Percentiles rank a stretch among this genome's conserved stretches.
These are phyloP conservation scores for Crithidia sp. DNA, from an alignment of 208 protist genomes.

Conservation along the genomic window DNA sequence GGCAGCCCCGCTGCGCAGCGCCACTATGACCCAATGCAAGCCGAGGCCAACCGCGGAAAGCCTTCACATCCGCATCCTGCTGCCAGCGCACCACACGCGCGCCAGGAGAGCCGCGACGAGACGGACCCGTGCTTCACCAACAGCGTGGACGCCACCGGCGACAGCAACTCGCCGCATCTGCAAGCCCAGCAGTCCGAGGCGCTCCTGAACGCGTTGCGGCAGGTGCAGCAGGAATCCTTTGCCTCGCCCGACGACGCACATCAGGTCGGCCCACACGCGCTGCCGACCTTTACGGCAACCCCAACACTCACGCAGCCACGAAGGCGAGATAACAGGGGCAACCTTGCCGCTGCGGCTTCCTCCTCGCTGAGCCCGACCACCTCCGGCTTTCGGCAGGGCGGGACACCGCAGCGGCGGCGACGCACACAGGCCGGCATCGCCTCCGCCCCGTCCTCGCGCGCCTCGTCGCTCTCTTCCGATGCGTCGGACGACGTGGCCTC, in stretches of 20 bases:
- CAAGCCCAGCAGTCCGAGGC: constrained; percentile 6
- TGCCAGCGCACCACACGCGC: neutral
- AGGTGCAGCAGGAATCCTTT: constrained; percentile 12
- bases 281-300: constrained; percentile 11
- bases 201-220: constrained; percentile 1
- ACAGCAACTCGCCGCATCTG: neutral
- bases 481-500: neutral
- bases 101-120: neutral
- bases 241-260: neutral
- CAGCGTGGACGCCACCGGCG: neutral
- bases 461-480: neutral
- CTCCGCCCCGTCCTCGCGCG: no score
- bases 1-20: neutral
- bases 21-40: constrained; percentile 6
- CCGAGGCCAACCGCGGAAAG: no score
- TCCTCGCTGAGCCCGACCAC: no score
- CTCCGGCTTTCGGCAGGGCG: no score
- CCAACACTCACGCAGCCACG: neutral
- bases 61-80: neutral
- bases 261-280: neutral
- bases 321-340: neutral
- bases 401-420: no score
- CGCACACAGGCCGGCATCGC: no score
- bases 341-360: neutral
- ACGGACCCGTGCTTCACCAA: neutral